Base-by-base conservation (phyloP, 805 yeast genomes). In the Saturnispora serradocipensis region DNA sequence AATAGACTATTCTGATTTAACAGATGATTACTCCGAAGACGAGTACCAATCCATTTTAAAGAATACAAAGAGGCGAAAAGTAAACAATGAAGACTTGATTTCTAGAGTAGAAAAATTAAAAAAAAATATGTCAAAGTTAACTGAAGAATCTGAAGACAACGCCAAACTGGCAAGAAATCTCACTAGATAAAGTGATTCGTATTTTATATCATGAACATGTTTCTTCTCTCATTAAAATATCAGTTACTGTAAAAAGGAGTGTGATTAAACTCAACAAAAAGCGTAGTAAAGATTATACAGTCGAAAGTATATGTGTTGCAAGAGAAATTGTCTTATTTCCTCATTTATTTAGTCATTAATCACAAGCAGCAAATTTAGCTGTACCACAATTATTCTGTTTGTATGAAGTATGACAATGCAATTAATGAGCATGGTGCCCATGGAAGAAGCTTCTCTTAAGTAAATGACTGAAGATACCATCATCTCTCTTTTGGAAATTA, bases 401-500 rank as follows among this genome's bases (percentile, higher is more conserved):
- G 2, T 15, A 18, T 38, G 42, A 18, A 18, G 3, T 10, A 10
- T 16, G 24, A 38, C 9, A 18, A 8, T 38, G 13, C 10, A 20
- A 38, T 16, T 40, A 46, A 28, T 53, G 54, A 5, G 44, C 48
- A 40, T 47, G 45, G 20, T 54, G 56, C 7, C 22, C 43, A 18
- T 55, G 56, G 13, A 53, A 46, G 11, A 53, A 27, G 32, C 52
- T 49, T 58, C 66, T 61, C 45, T 62, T 65, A 48, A 65, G 48
- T 5, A 59, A 39, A 35, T 55, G 56, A 9, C 56, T 28, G 40
- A 60, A 47, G 7, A 38, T 38, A 13, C 54, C 47, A 6, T 51
- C 53, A 48, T 61, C 62, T 60, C 69, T 65, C 54, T 73, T 61
- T 42, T 55, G 53, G 54, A 66, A 64, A 46, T 57, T 57, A 35